A percentile compares a stretch with the other conserved stretches of the same genome.
Evolutionary conservation across 331 rosid genomes (phyloP).

Genomic region (Ulmus americana): DNA sequence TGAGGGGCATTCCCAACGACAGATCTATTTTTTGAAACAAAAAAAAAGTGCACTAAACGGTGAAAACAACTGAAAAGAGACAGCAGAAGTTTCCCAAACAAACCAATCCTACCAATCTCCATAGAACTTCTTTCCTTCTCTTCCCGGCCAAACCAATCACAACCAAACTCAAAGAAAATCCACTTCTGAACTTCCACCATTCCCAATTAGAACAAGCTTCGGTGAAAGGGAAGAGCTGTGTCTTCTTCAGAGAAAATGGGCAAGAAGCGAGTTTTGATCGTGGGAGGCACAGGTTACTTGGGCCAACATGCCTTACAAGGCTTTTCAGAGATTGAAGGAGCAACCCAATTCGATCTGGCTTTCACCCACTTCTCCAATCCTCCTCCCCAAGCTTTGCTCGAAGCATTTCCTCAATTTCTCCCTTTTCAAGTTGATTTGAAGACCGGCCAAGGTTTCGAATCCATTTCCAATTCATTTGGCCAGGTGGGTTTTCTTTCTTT

Average conservation of each 20-base stretch:
- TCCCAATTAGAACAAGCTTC: too few species aligned
- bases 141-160: too few species aligned
- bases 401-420: conserved; percentile 42
- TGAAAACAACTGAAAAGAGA: too few species aligned
- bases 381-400: conserved; percentile 44
- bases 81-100: too few species aligned
- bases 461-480: conserved; percentile 62
- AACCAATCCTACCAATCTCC: too few species aligned
- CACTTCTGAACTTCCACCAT: too few species aligned
- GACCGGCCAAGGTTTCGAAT: conserved; percentile 64
- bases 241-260: conserved; percentile 25
- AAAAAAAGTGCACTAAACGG: too few species aligned
- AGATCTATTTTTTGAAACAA: too few species aligned
- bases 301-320: conserved; percentile 76
- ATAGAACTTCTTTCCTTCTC: too few species aligned
- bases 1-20: too few species aligned
- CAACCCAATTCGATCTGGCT: conserved; percentile 44
- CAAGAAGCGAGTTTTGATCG: conserved; percentile 53
- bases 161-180: too few species aligned
- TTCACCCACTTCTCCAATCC: conserved; percentile 55
- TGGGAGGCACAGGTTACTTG: conserved; percentile 87
- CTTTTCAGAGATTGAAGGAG: conserved; percentile 29
- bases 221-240: too few species aligned
- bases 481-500: conserved; percentile 35
- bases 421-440: conserved; percentile 63